phyloP scores from a whole-genome alignment of 257 asterid genomes.

The Echites panduratus region DNA sequence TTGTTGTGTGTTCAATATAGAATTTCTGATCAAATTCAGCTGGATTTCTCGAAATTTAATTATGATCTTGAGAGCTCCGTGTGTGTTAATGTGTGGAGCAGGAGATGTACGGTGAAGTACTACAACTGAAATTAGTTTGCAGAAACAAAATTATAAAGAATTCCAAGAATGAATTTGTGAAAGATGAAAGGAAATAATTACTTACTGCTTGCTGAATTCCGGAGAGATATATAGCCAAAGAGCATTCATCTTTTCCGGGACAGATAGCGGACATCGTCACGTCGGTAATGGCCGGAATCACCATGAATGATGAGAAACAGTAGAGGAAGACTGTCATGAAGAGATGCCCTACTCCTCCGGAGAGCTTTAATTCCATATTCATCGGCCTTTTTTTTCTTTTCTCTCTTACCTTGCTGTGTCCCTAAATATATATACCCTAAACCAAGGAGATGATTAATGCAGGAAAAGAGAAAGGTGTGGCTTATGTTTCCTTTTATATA shows the following conservation, averaged over 20 bases:
- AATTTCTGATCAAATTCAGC: too few species aligned
- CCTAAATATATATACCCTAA: too few species aligned
- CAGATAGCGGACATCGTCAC: constrained; percentile 78
- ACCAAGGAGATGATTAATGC: neutral
- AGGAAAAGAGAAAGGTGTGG: neutral
- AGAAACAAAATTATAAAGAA: too few species aligned
- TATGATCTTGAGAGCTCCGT: too few species aligned
- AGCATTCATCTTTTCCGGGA: constrained; percentile 72
- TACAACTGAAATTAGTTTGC: too few species aligned
- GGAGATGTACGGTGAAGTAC: too few species aligned
- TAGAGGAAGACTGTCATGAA: constrained; percentile 80
- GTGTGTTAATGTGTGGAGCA: too few species aligned
- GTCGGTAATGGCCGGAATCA: constrained; percentile 84
- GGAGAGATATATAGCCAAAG: constrained; percentile 78
- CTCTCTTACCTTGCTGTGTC: neutral
- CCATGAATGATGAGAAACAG: constrained; percentile 75
- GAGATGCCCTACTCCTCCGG: constrained; percentile 64
- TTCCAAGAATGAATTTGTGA: neutral
- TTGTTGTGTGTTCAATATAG: too few species aligned
- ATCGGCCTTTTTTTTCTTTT: neutral
- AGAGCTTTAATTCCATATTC: constrained; percentile 25
- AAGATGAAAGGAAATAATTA: neutral
- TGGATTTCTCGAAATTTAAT: too few species aligned
- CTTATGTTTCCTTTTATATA: too few species aligned
- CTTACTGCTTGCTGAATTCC: constrained; percentile 84